These are phyloP conservation scores for Fistulifera solaris DNA, from an alignment of 108 stramenopile species.

Conservation along the genomic window DNA sequence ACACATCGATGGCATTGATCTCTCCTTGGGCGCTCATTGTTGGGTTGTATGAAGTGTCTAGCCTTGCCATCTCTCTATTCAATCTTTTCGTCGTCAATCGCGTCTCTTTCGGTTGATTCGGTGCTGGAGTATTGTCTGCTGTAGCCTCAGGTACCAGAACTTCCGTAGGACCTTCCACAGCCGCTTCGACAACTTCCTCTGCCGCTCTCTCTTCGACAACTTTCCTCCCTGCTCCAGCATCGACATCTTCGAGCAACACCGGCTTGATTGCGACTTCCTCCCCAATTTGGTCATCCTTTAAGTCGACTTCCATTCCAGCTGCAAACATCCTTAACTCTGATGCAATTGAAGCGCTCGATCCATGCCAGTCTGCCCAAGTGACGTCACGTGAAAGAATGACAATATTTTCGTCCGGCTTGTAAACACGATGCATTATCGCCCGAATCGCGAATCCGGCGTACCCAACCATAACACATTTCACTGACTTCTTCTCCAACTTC, in stretches of 20 bases:
- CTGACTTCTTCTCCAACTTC: not conserved
- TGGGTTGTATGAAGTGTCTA: not conserved
- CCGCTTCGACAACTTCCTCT: too few relatives aligned
- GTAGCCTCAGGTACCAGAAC: too few relatives aligned
- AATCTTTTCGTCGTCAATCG: too few relatives aligned
- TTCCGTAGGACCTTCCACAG: too few relatives aligned
- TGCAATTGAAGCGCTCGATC: not conserved
- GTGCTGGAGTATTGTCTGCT: not conserved
- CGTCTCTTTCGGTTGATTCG: not conserved
- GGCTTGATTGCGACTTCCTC: too few relatives aligned
- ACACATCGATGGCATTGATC: too few relatives aligned
- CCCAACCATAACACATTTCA: not conserved
- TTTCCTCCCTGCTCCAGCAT: constrained; percentile 4
- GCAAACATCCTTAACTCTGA: too few relatives aligned
- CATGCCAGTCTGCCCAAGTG: not conserved
- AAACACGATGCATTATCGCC: not conserved
- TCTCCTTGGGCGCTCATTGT: too few relatives aligned
- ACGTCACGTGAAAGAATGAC: not conserved
- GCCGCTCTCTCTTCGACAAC: not conserved
- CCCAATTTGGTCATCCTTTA: too few relatives aligned
- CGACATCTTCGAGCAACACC: too few relatives aligned
- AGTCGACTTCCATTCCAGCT: too few relatives aligned
- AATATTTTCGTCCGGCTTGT: not conserved
- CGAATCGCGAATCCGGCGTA: not conserved
- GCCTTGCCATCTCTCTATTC: not conserved